Evolutionary conservation across 148 eudicot genomes (phyloP).

Genomic region (Vaccinium myrtillus): DNA sequence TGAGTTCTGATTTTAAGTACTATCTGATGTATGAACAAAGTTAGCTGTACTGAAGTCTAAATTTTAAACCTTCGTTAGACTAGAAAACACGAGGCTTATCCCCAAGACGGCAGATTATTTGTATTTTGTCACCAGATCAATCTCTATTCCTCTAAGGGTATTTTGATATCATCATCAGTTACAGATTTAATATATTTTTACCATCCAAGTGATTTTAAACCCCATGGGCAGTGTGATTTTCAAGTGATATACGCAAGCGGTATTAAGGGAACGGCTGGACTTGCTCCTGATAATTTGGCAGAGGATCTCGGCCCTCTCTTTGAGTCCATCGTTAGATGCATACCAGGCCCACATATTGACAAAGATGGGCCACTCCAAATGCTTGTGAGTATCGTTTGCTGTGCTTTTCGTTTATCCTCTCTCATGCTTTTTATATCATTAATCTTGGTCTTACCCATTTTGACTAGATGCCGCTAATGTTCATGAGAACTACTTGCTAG

Average conservation of each 20-base stretch:
- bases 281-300: conserved; percentile 81
- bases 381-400: conserved; percentile 72
- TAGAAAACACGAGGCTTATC: background rate
- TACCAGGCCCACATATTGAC: conserved; percentile 89
- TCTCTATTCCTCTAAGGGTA: background rate
- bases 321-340: conserved; percentile 82
- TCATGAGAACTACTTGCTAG: conserved; percentile 10
- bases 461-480: background rate
- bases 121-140: background rate
- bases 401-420: background rate
- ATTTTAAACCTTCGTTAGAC: background rate
- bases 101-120: background rate
- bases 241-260: conserved; percentile 98
- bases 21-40: background rate
- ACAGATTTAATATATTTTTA: background rate
- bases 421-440: background rate
- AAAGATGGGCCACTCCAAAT: conserved; percentile 95
- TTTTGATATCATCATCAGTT: background rate
- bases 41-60: background rate
- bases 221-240: conserved; percentile 82
- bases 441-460: background rate
- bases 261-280: conserved; percentile 88
- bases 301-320: conserved; percentile 99
- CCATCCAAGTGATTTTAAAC: conserved; percentile 6
- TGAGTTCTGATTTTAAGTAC: background rate